Evolutionary conservation across 108 stramenopile genomes (phyloP), one percentile per base, ranked within the genome.

Genomic region (Cyclotella cryptica): DNA sequence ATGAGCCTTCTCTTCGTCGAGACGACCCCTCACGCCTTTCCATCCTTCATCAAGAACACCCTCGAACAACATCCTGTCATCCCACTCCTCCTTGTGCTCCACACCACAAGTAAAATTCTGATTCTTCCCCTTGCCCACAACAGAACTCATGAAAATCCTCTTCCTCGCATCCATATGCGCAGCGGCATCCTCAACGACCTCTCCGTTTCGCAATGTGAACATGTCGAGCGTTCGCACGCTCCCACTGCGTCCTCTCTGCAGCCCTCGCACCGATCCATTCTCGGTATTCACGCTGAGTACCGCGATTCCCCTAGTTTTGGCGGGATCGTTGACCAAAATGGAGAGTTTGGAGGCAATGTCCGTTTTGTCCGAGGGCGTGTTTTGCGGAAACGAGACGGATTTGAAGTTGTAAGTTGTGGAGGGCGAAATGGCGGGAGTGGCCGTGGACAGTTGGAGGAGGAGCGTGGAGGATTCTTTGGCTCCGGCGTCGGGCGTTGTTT

Each of bases 41-140:
- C 60, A 61, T 18, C 1, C 51, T 8, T 51, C 46, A 24, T 17
- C 42, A 1, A 3, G 4, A 46, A 26, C 10, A 5, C 39, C 26
- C 8, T 66, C 21, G n/a, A 68, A 68, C 47, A 22, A 18, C 44
- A 19, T 44, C 29, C 65, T 45, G 15, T 66, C 65, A 66, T 66
- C 46, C 45, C 49, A 39, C 30, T 68, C 51, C 4, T 52, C 54
- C 21, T 57, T 54, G 58, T 71, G 69, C 21, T 39, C 55, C 43
- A 71, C 69, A 7, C 69, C 69, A 44, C 69, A 71, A 29, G 55
- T 71, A 44, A 71, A 71, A 71, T 29, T 71, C 39, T 54, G 14
- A 30, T 52, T 17, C 42, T 71, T 65, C n/a, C 24, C 64, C 22
- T 27, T 22, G 14, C n/a, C 24, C 2, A 45, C 64, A 21, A 22